Conservation (phyloP, 2,329 filamentous ascomycete species). For the Pseudogymnoascus sp. region DNA sequence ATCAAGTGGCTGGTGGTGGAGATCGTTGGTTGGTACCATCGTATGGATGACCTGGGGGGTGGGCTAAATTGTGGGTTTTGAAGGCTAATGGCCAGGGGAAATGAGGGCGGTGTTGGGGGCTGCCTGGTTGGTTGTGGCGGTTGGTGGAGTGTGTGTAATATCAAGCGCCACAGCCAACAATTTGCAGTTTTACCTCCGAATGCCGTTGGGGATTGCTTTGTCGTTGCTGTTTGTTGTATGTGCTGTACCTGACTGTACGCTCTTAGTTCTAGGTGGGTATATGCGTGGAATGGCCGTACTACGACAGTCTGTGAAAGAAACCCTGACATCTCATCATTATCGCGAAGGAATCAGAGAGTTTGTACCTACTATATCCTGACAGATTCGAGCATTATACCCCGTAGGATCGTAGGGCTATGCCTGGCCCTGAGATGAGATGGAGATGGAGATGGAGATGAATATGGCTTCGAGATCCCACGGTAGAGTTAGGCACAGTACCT, state of each 20-base stretch:
- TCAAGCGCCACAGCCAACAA: neutral
- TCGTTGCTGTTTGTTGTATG: neutral
- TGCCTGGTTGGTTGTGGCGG: neutral
- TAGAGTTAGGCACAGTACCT: neutral
- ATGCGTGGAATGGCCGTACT: neutral
- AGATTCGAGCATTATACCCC: neutral
- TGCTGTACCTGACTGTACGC: neutral
- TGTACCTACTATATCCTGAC: neutral
- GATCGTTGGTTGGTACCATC: neutral
- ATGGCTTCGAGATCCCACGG: neutral
- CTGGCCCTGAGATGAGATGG: neutral
- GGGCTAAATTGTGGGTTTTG: neutral
- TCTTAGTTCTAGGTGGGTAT: neutral
- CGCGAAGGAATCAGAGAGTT: neutral
- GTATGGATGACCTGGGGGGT: neutral
- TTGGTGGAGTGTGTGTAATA: neutral
- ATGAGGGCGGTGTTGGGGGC: neutral
- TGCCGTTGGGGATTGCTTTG: neutral
- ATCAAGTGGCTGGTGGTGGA: neutral
- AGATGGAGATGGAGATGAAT: neutral
- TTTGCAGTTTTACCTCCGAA: neutral
- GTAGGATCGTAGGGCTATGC: neutral
- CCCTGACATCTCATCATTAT: neutral
- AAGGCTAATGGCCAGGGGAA: neutral
- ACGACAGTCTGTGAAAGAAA: neutral